Conservation (phyloP, 2,329 filamentous ascomycete genomes). For the Claviceps maximensis region DNA sequence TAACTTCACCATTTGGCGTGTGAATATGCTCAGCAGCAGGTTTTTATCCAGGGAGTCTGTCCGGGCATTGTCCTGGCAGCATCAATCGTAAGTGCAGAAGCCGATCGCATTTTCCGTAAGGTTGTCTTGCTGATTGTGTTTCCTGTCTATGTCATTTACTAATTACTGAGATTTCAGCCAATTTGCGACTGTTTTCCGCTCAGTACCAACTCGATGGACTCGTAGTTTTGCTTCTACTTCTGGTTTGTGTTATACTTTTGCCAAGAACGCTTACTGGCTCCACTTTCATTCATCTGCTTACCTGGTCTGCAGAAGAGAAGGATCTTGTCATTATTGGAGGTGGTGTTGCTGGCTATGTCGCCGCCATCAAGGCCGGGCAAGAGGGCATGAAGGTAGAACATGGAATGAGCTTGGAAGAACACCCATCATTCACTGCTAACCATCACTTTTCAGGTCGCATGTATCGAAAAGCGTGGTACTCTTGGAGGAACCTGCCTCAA, state of each 20-base stretch:
- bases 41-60: constrained; percentile 45
- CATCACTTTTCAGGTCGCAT: constrained; percentile 54
- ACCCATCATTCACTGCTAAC: constrained; percentile 3
- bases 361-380: constrained; percentile 97
- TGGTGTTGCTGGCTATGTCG: constrained; percentile 96
- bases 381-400: constrained; percentile 75
- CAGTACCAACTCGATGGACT: constrained; percentile 33
- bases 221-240: constrained; percentile 45
- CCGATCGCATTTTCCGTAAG: background rate
- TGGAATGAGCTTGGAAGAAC: background rate
- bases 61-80: constrained; percentile 40
- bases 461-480: constrained; percentile 93
- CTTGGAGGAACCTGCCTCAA: constrained; percentile 97
- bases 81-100: constrained; percentile 33
- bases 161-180: constrained; percentile 23
- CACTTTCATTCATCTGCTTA: background rate
- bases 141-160: background rate
- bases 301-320: constrained; percentile 60
- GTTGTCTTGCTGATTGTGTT: constrained; percentile 3
- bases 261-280: background rate
- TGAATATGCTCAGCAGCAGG: constrained; percentile 46
- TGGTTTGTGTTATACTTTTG: constrained; percentile 27
- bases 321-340: constrained; percentile 96
- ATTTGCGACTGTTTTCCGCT: constrained; percentile 32
- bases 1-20: constrained; percentile 11